Base-by-base conservation (phyloP, 2,329 filamentous ascomycete species). In the Ascochyta clinopodiicola region DNA sequence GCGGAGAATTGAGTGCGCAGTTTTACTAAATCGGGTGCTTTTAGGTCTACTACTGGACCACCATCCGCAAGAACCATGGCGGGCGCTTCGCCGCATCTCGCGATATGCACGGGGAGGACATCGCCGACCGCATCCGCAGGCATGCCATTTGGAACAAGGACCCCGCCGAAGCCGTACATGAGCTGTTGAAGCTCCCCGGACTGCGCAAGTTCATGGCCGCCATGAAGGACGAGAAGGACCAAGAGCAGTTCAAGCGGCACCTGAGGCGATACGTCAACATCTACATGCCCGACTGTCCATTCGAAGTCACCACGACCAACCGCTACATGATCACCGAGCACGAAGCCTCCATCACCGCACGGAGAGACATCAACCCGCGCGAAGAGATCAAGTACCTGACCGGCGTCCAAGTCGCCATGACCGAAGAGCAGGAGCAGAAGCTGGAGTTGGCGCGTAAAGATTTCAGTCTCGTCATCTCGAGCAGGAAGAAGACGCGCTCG, bases 401-500 rank as follows among this genome's bases (percentile, higher is more conserved):
- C 7, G 95, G 95, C 2, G 95, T 96, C 12, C 90, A 97, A 70
- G 94, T 99, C 22, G 85, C 90, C 35, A 95, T 99, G 79, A 96
- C 93, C 0, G 88, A 90, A 29, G 90, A 96, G 72, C 94, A 99
- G 75, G 95, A 98, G 72, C 72, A 87, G 58, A 87, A 90, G 52
- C 84, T 98, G 54, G 89, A 92, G 24, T 77, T 88, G 60, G 88
- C 87, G 56, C 90, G 95, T 72, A 93, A 94, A 70, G 95, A 99
- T 72, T 99, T 99, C 74, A 97, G 93, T 74, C 93, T 99, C 61
- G 93, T 99, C 29, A 90, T 97, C 70, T 96, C 93, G 59, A 94
- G 92, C 63, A 85, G 95, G 55, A 94, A 90, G 77, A 97, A 96
- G 77, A 89, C 89, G 57, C 90, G 93, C 27, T 96, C 91, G 46